Conservation (phyloP, 2,329 filamentous ascomycete genomes). For the Purpureocillium lavendulum region DNA sequence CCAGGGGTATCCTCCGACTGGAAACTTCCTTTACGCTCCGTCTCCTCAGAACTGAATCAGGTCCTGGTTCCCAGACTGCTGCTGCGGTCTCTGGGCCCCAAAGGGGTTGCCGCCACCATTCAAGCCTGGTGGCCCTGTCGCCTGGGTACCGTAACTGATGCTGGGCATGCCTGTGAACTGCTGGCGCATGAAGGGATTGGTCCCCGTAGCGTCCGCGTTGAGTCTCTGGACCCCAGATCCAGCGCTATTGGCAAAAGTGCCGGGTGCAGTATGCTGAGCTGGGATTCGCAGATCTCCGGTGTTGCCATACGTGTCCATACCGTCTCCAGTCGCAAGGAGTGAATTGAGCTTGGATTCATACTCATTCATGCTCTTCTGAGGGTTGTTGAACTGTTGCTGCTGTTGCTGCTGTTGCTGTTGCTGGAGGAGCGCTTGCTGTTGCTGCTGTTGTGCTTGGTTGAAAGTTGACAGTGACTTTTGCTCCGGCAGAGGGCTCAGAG, state of each 20-base stretch:
- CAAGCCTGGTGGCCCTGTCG: slow-evolving; percentile 48
- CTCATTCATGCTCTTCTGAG: slow-evolving; percentile 49
- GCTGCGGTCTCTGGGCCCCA: slow-evolving; percentile 39
- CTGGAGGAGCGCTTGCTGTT: slow-evolving; percentile 33
- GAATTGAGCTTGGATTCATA: slow-evolving; percentile 75
- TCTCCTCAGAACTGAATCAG: slow-evolving; percentile 51
- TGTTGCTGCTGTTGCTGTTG: slow-evolving; percentile 33
- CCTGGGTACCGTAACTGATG: slow-evolving; percentile 42
- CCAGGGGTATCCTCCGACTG: too few species aligned
- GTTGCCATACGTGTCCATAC: slow-evolving; percentile 95
- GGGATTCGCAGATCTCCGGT: slow-evolving; percentile 94
- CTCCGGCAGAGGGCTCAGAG: slow-evolving; percentile 69
- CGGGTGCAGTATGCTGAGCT: slow-evolving; percentile 90
- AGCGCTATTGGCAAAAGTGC: slow-evolving; percentile 93
- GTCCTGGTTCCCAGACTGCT: slow-evolving; percentile 44
- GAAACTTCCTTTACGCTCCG: too few species aligned
- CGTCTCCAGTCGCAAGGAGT: slow-evolving; percentile 78
- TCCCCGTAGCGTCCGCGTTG: slow-evolving; percentile 64
- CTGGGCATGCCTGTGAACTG: slow-evolving; percentile 74
- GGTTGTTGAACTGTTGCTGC: slow-evolving; percentile 20
- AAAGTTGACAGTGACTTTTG: slow-evolving; percentile 65
- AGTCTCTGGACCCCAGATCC: slow-evolving; percentile 69
- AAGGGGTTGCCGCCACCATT: slow-evolving; percentile 52
- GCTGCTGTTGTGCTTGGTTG: slow-evolving; percentile 41
- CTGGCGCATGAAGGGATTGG: slow-evolving; percentile 80